Evolutionary conservation across 148 eudicot species (phyloP), one percentile per base, ranked within the genome.

Genomic region (Mesembryanthemum crystallinum): DNA sequence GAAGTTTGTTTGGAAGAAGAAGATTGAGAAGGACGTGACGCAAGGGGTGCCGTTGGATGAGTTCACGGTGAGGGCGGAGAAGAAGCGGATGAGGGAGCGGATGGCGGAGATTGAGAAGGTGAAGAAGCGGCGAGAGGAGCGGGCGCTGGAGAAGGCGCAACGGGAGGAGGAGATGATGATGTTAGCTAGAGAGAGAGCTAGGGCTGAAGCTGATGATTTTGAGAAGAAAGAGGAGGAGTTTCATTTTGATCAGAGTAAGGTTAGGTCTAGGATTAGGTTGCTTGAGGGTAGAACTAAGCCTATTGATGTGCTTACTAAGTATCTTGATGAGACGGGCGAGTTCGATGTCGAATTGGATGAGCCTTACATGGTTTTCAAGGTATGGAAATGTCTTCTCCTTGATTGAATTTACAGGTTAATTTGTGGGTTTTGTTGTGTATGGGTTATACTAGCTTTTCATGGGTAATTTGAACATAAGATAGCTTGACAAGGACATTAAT

Each of bases 221-320:
- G 98, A 94, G 83, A 92, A 94, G 90, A 94, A 94, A 64, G 97
- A 94, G 73, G 98, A 92, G 49, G 98, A 94, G 96, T 94, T 94
- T 78, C 98, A 92, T 82, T 94, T 94, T 83, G 97, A 92, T 86
- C 98, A 94, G 87, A 94, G 98, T 87, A 92, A 94, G 78, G 81
- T 88, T 66, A 77, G 97, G 83, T 92, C 98, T 49, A 86, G 81
- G 73, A 94, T 94, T 79, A 85, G 97, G 74, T 72, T 92, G 77
- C 85, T 86, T 37, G 97, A 94, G 78, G 98, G 98, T 28, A 88
- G 98, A 67, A 83, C 78, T 27, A 94, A 88, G 84, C 96, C 98
- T 4, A 94, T 94, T 79, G 98, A 94, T 81, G 78, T 92, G 73
- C 92, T 94, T 62, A 85, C 94, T 4, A 92, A 87, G 82, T 91